Base-by-base conservation (phyloP, 2,329 filamentous ascomycete species). In the Elsinoe perseae region DNA sequence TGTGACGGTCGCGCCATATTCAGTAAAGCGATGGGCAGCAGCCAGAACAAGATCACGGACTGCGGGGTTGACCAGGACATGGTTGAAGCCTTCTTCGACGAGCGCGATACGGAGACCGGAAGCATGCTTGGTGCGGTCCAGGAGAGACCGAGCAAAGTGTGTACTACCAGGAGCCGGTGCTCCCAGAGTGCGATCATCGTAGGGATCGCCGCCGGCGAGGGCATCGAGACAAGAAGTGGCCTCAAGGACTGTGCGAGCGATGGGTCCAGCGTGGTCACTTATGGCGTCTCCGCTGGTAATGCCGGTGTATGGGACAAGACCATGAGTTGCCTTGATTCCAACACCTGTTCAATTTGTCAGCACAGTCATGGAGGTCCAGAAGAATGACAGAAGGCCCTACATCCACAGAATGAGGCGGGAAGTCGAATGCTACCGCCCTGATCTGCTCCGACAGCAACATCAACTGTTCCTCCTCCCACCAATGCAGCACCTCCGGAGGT, bases 261-360 rank as follows among this genome's bases (percentile, higher is more conserved):
- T 74, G 0, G 76, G 75, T 10, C 70, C 70, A 8, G 71, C 64
- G 59, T 77, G 73, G 59, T 79, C 76, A 44, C 73, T 69, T 50
- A 70, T 69, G 0, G 71, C 68, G 50, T 75, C 64, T 40, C 73
- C 58, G 20, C 70, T 62, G 28, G 68, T 68, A 5, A 76, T 74
- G 0, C 75, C 77, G 0, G 76, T 78, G 58, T 79, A 79, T 0
- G 77, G 76, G 1, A 79, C 69, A 1, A 79, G 64, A 0, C 77
- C 76, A 62, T 73, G 71, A 0, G 76, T 78, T 0, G 76, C 72
- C 58, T 80, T 80, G 30, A 53, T 38, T 3, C 30, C 50, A 53
- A 53, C 50, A 27, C 44, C 44, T 50, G 27, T 30, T 20, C 14
- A 10, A 14, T 4, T 4, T 20, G 10, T 50, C 10, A 50, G 44